Evolutionary conservation across 805 yeast species (phyloP), one percentile per base, ranked within the genome.

Genomic region (Kodamaea nitidulidarum): DNA sequence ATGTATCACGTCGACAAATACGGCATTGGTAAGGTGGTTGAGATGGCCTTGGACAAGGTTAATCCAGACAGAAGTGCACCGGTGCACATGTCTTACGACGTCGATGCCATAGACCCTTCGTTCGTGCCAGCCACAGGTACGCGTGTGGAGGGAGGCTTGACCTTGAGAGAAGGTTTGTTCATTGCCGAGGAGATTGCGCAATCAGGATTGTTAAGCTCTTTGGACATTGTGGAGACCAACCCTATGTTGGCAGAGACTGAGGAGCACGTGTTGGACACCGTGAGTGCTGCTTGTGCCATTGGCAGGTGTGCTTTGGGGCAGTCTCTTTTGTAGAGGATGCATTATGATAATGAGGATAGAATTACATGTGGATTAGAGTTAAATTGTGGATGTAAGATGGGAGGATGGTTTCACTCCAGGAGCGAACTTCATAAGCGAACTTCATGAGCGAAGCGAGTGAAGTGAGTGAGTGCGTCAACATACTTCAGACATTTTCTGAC

Each of bases 101-200:
- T 91, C 32, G 98, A 91, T 64, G 97, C 97, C 31, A 82, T 93
- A 42, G 98, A 91, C 63, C 98, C 98, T 35, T 73, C 80, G 45
- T 88, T 71, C 56, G 96, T 93, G 10, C 97, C 96, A 14, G 95
- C 97, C 28, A 91, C 98, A 1, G 98, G 98, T 39, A 93, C 98
- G 1, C 91, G 97, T 31, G 98, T 91, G 11, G 81, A 95, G 60
- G 98, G 98, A 48, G 98, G 98, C 3, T 71, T 91, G 48, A 82
- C 96, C 7, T 74, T 91, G 62, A 78, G 98, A 67, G 98, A 91
- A 65, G 97, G 96, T 36, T 74, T 93, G 59, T 91, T 84, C 58
- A 65, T 91, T 39, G 93, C 90, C 44, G 98, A 91, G 67, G 93
- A 91, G 48, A 71, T 90, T 24, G 96, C 96, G 7, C 87, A 80